Conservation (phyloP, 2,329 filamentous ascomycete genomes). For the Dendrostoma leiphaemia region DNA sequence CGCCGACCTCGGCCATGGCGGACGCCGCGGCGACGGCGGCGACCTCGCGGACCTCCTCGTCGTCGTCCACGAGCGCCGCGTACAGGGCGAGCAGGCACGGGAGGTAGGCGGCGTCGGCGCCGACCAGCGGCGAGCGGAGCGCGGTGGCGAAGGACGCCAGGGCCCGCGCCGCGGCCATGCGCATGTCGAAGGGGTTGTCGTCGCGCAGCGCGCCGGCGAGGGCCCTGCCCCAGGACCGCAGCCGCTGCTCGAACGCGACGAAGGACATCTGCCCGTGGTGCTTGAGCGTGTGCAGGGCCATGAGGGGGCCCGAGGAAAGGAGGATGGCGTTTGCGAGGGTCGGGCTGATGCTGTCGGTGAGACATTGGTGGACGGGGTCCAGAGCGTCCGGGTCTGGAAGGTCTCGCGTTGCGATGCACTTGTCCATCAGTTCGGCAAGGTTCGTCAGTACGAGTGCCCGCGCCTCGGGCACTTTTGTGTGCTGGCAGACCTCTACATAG, state of each 20-base stretch:
- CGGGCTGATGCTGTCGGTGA: slow-evolving; percentile 42
- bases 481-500: slow-evolving; percentile 41
- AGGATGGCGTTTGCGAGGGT: slow-evolving; percentile 49
- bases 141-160: slow-evolving; percentile 48
- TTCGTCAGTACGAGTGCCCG: slow-evolving; percentile 46
- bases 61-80: slow-evolving; percentile 81
- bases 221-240: slow-evolving; percentile 46
- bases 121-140: slow-evolving; percentile 25
- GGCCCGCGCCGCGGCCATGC: slow-evolving; percentile 57
- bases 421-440: slow-evolving; percentile 45
- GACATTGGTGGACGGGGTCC: slow-evolving; percentile 30
- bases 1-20: background rate
- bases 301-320: slow-evolving; percentile 45
- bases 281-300: slow-evolving; percentile 31
- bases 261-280: slow-evolving; percentile 17
- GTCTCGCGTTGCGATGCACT: slow-evolving; percentile 29
- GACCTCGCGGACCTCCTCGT: slow-evolving; percentile 67
- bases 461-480: slow-evolving; percentile 40
- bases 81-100: slow-evolving; percentile 66
- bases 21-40: slow-evolving; percentile 12
- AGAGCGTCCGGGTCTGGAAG: slow-evolving; percentile 35
- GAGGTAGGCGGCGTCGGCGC: slow-evolving; percentile 39
- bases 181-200: slow-evolving; percentile 60
- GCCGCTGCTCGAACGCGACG: slow-evolving; percentile 19
- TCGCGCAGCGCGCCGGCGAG: slow-evolving; percentile 47